A percentile compares a stretch with the other conserved stretches of the same genome.
Conservation (phyloP, 2,329 filamentous ascomycete genomes). For the Aspergillus brunneoviolaceus region DNA sequence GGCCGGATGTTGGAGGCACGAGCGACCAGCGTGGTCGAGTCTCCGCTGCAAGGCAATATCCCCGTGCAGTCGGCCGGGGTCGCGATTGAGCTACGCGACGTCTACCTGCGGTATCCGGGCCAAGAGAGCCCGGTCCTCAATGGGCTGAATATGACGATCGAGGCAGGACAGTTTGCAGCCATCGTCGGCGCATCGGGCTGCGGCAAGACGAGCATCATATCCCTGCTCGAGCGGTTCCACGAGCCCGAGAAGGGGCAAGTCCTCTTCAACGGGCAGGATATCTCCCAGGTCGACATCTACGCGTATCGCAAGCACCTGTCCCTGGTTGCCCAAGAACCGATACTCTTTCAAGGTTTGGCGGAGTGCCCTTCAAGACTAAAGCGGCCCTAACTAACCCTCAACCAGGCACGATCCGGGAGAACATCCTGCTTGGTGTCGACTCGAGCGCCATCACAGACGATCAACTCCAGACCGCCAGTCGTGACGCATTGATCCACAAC, state of each 20-base stretch:
- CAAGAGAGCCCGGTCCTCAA: conserved; percentile 32
- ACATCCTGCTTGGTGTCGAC: conserved; percentile 47
- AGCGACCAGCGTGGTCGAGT: no score
- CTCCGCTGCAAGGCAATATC: no score
- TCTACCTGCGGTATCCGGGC: conserved; percentile 40
- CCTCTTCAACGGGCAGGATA: conserved; percentile 33
- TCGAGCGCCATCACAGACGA: conserved; percentile 35
- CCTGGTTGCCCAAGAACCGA: conserved; percentile 46
- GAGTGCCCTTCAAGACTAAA: no score
- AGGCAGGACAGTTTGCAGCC: conserved; percentile 42
- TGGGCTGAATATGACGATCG: conserved; percentile 30
- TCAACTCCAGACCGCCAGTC: conserved; percentile 48
- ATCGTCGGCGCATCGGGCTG: conserved; percentile 63
- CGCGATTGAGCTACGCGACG: conserved; percentile 30
- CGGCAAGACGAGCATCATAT: conserved; percentile 66
- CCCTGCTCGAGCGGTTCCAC: conserved; percentile 65
- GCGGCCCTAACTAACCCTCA: no score
- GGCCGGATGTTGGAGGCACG: no score
- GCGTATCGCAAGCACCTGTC: conserved; percentile 36
- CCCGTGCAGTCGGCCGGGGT: no score
- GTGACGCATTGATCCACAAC: conserved; percentile 54
- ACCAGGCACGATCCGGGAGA: conserved; percentile 42
- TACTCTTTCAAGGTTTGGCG: conserved; percentile 41
- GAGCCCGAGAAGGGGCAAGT: conserved; percentile 55
- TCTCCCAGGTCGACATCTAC: conserved; percentile 27